phyloP scores from a whole-genome alignment of 768 basidiomycete species.

The Sporobolomyces phaffii region DNA sequence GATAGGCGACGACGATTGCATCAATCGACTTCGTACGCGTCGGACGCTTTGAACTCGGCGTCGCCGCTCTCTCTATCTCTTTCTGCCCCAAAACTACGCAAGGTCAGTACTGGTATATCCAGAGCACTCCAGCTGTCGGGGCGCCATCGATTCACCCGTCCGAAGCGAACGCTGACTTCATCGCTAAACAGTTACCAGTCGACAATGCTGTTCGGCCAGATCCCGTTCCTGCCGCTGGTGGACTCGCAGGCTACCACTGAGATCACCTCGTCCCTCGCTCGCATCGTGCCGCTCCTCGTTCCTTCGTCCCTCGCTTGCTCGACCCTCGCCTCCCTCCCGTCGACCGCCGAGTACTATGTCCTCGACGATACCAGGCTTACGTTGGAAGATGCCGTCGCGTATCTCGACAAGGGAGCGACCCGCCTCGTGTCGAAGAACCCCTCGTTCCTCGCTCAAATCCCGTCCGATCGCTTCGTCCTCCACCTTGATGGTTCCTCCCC shows the following conservation, averaged over 20 bases:
- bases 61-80: too few species aligned
- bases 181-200: neutral
- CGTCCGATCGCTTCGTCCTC: slow-evolving; percentile 66
- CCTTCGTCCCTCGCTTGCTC: slow-evolving; percentile 41
- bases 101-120: too few species aligned
- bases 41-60: too few species aligned
- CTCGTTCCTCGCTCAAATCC: slow-evolving; percentile 64
- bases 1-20: too few species aligned
- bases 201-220: slow-evolving; percentile 40
- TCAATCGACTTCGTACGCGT: too few species aligned
- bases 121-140: too few species aligned
- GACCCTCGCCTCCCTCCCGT: slow-evolving; percentile 44
- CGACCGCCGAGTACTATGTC: slow-evolving; percentile 48
- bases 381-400: slow-evolving; percentile 57
- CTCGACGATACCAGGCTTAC: slow-evolving; percentile 53
- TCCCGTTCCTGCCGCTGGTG: slow-evolving; percentile 47
- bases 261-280: slow-evolving; percentile 59
- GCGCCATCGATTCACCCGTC: neutral
- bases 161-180: neutral
- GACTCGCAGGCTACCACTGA: slow-evolving; percentile 48
- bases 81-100: too few species aligned
- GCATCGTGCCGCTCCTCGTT: slow-evolving; percentile 71
- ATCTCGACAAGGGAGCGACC: slow-evolving; percentile 71
- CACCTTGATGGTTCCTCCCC: slow-evolving; percentile 65
- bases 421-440: slow-evolving; percentile 62